Evolutionary conservation across 148 eudicot species (phyloP), one percentile per base, ranked within the genome.

Genomic region (Hydrangea macrophylla): DNA sequence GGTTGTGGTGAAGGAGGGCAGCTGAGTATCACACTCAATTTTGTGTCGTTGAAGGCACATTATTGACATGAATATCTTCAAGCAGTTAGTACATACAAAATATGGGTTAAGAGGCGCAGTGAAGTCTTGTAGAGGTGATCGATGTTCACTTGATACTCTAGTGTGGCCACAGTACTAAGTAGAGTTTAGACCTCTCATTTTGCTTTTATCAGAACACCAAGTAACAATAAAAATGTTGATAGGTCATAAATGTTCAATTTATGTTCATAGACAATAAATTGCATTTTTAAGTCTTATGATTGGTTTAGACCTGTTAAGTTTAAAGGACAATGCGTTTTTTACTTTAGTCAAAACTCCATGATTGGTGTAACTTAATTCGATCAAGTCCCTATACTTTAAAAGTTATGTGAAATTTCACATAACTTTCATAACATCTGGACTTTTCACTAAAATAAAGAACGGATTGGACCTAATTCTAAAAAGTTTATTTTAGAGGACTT

Each of bases 61-160:
- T 51, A 37, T 24, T 72, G 65, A 57, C 75, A 84, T 81, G 86
- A 84, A 78, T 79, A 55, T 86, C 58, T 65, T 88, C 77, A 88
- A 72, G 78, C 79, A 63, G 71, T 39, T 90, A 26, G 71, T 60
- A 39, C 70, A 79, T 66, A 55, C 68, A 63, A 86, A 73, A 58
- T 55, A 51, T 50, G 48, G 78, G 59, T 61, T 28, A 30, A 61
- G 67, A 33, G 76, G 67, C 53, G 68, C 63, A 30, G 17, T 61
- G 58, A 70, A 61, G 27, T 71, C 57, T 75, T 50, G 23, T 72
- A 73, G 75, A 83, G 96, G 93, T 90, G 77, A 74, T 55, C 22
- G 20, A 30, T 65, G 55, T 31, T 55, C 28, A 7, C 55, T 17
- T 18, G n/a, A 1, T n/a, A 48, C 23, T 48, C 7, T 20, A 6